Conservation (phyloP, 352 stramenopile species). For the Phytopythium chamaehyphon region DNA sequence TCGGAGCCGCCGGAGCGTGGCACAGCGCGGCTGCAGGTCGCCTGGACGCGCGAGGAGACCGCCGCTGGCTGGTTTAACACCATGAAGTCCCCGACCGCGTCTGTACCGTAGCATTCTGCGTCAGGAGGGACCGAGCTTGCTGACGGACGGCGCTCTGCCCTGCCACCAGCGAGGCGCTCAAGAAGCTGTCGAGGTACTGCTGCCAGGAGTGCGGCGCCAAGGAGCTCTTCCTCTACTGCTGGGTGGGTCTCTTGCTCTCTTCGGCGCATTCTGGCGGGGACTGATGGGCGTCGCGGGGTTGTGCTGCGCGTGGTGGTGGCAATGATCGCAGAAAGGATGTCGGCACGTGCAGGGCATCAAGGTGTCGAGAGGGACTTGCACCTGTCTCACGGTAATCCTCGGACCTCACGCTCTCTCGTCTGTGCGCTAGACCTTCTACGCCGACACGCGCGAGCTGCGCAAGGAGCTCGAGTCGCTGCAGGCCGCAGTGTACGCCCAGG, state of each 20-base stretch:
- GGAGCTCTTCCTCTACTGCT: constrained; percentile 66
- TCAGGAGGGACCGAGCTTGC: background rate
- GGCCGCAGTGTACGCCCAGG: constrained; percentile 58
- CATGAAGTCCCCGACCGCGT: background rate
- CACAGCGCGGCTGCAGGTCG: background rate
- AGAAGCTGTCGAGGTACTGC: constrained; percentile 59
- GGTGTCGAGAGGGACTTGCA: constrained; percentile 12
- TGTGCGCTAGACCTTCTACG: constrained; percentile 46
- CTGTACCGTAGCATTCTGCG: background rate
- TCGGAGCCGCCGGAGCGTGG: too few species aligned
- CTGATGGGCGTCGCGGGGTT: constrained; percentile 4
- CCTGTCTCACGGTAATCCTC: background rate
- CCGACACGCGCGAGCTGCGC: constrained; percentile 40
- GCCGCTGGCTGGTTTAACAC: too few species aligned
- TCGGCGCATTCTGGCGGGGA: too few species aligned
- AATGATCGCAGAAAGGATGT: constrained; percentile 55
- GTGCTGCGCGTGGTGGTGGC: background rate
- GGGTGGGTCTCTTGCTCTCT: constrained; percentile 28
- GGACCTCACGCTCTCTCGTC: background rate
- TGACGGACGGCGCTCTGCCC: background rate
- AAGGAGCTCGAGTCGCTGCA: constrained; percentile 56
- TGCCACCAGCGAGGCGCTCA: constrained; percentile 21
- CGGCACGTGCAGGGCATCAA: constrained; percentile 68
- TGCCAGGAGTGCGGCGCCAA: constrained; percentile 53
- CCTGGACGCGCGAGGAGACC: too few species aligned